Evolutionary conservation across 345 rosid genomes (phyloP).

Genomic region (Ailanthus altissimus): DNA sequence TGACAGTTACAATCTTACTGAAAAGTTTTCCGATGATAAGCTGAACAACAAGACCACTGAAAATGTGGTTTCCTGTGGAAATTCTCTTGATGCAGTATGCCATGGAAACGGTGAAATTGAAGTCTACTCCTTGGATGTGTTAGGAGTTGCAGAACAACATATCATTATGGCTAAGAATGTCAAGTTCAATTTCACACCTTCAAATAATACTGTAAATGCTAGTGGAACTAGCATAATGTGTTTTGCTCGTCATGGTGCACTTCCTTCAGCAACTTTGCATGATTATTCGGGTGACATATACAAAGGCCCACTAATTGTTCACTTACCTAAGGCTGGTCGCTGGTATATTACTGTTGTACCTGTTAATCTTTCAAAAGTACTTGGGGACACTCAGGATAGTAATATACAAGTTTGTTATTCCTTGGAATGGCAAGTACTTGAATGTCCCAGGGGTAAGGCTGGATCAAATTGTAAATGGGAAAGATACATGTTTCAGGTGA

Average conservation of each 20-base stretch:
- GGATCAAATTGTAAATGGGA: slow-evolving; percentile 71
- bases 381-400: slow-evolving; percentile 32
- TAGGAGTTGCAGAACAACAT: slow-evolving; percentile 62
- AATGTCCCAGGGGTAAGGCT: slow-evolving; percentile 79
- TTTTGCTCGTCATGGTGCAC: slow-evolving; percentile 76
- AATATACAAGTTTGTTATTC: slow-evolving; percentile 64
- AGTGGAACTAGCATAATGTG: slow-evolving; percentile 50
- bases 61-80: slow-evolving; percentile 66
- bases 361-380: slow-evolving; percentile 45
- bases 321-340: slow-evolving; percentile 67
- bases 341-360: slow-evolving; percentile 73
- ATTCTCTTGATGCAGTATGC: slow-evolving; percentile 51
- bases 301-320: slow-evolving; percentile 59
- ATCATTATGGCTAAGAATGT: slow-evolving; percentile 47
- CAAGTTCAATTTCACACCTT: slow-evolving; percentile 30
- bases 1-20: slow-evolving; percentile 35
- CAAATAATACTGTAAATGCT: slow-evolving; percentile 30
- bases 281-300: slow-evolving; percentile 70
- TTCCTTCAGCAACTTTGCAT: slow-evolving; percentile 60
- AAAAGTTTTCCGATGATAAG: slow-evolving; percentile 22
- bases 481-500: slow-evolving; percentile 75
- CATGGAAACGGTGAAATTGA: slow-evolving; percentile 52
- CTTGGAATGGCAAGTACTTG: slow-evolving; percentile 52
- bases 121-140: slow-evolving; percentile 64
- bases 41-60: slow-evolving; percentile 33